Base-by-base conservation (phyloP, 2,329 filamentous ascomycete genomes). In the Fusarium chaquense region DNA sequence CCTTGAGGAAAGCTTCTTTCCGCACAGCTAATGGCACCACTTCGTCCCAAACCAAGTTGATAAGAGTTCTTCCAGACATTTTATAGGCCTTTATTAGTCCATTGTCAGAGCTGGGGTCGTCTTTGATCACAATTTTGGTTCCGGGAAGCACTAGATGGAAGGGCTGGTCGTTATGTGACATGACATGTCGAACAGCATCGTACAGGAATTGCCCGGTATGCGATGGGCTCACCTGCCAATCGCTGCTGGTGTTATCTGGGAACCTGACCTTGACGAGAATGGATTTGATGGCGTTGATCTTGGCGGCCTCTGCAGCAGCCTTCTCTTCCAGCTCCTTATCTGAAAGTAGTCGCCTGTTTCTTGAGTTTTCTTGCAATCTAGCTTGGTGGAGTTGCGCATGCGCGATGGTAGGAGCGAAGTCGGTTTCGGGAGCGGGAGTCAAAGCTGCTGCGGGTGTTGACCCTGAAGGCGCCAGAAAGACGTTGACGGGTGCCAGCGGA, bases 181-280 rank as follows among this genome's bases (percentile, higher is more conserved):
- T 90, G 65, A 95, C 89, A 44, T 83, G 84, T 54, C 89, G 85
- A 20, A 97, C 92, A 69, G 91, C 93, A 16, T 84, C 82, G 80
- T 98, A 93, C 3, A 99, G 83, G 52, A 87, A 86, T 5, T 86
- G 84, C 2, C 90, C 91, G 0, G 92, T 93, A 55, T 94, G 90
- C 2, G 83, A 78, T 22, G 89, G 88, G 2, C 84, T 86, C 70
- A 97, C 89, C n/a, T 85, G 86, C 81, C 90, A 90, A 53, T 93
- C 88, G 33, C 94, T 88, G 55, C 90, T 89, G 60, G 90, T 92
- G 72, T 94, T 92, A 77, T 98, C 94, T 0, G 95, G 95, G 73
- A 98, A 94, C 28, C 94, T 91, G 50, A 98, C 87, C 69, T 92
- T 93, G 68, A 98, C 85, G 30, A 89, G 86, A 33, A 97, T 87